These are phyloP conservation scores for Paecilomyces variotii DNA, from an alignment of 2,329 filamentous ascomycete genomes.

Conservation along the genomic window DNA sequence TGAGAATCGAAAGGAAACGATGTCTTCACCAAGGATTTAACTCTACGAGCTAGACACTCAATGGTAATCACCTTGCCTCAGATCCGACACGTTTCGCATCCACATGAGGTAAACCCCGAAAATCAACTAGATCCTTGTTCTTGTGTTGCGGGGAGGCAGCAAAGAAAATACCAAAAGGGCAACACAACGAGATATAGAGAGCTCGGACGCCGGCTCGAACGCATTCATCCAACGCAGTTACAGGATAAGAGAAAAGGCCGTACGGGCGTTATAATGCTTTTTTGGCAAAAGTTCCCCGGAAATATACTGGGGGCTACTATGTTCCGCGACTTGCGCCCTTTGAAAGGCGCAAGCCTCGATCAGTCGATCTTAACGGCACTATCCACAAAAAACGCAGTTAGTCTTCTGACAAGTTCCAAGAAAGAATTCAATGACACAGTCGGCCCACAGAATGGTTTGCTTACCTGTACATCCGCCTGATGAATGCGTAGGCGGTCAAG, in stretches of 20 bases:
- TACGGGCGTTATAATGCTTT: background rate
- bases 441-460: constrained; percentile 17
- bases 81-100: background rate
- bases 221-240: background rate
- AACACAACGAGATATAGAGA: background rate
- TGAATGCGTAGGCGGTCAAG: constrained; percentile 73
- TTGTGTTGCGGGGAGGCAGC: background rate
- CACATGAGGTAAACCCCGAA: background rate
- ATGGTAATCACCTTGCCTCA: background rate
- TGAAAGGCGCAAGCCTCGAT: background rate
- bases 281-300: background rate
- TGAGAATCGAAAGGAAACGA: background rate
- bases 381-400: background rate
- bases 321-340: background rate
- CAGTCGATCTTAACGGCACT: constrained; percentile 8
- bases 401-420: background rate
- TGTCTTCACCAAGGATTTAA: background rate
- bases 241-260: background rate
- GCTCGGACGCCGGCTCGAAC: background rate
- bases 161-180: background rate
- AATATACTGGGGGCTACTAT: background rate
- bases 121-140: background rate
- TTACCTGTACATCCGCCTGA: constrained; percentile 73
- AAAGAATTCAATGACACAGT: background rate
- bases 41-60: background rate